A percentile compares a stretch with the other conserved stretches of the same genome.
phyloP scores from a whole-genome alignment of 1,139 yeast species.

The Hansenula sp. region DNA sequence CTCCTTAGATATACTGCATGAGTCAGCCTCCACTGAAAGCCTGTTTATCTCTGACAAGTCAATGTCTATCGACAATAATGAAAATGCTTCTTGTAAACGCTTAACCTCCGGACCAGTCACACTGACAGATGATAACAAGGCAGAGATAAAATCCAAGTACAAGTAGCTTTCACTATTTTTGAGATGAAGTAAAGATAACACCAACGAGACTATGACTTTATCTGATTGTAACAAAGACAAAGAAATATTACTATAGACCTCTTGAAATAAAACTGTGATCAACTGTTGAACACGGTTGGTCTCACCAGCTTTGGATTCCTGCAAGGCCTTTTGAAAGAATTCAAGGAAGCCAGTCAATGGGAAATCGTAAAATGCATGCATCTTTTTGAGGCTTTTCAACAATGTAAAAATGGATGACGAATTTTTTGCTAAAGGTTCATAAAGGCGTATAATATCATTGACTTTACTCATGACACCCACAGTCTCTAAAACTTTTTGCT shows the following conservation, averaged over 20 bases:
- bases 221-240: conserved; percentile 50
- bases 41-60: not conserved
- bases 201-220: conserved; percentile 40
- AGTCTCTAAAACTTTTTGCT: conserved; percentile 51
- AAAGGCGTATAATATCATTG: conserved; percentile 43
- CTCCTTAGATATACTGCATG: not conserved
- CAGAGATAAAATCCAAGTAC: conserved; percentile 8
- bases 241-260: conserved; percentile 42
- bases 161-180: conserved; percentile 15
- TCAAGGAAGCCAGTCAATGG: conserved; percentile 45
- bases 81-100: conserved; percentile 8
- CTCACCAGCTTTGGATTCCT: conserved; percentile 2
- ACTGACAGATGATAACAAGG: conserved; percentile 8
- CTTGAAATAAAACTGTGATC: conserved; percentile 37
- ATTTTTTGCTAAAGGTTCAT: conserved; percentile 50
- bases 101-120: not conserved
- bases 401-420: conserved; percentile 48
- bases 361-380: conserved; percentile 56
- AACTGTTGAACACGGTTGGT: conserved; percentile 27
- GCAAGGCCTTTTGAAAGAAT: conserved; percentile 39
- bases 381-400: conserved; percentile 36
- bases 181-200: conserved; percentile 28
- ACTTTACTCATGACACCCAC: conserved; percentile 50
- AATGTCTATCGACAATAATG: not conserved
- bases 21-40: not conserved